Percentiles rank a stretch among this genome's conserved stretches.
These are phyloP conservation scores for Mycena vitilis DNA, from an alignment of 768 basidiomycete species.

Conservation along the genomic window DNA sequence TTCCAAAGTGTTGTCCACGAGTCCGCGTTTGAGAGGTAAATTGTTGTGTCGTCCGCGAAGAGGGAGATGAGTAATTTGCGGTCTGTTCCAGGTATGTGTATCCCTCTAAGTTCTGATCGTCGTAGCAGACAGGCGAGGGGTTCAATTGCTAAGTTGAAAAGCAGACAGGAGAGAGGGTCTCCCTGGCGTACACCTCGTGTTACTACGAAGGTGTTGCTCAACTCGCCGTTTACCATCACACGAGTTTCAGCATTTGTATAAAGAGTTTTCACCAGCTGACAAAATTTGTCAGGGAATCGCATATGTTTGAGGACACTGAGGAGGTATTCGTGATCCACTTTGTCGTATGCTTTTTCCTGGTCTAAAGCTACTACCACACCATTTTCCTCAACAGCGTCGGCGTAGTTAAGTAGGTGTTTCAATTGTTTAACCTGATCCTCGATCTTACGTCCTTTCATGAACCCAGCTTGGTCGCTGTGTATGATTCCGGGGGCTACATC, in stretches of 20 bases:
- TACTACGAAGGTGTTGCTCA: not conserved
- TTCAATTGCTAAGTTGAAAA: too few species aligned
- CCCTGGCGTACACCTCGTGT: not conserved
- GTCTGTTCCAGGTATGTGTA: too few species aligned
- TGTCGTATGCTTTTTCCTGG: not conserved
- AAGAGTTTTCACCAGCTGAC: not conserved
- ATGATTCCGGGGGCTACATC: not conserved
- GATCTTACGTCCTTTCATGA: not conserved
- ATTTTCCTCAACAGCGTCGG: not conserved
- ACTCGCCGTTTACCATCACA: not conserved
- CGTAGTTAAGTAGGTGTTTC: not conserved
- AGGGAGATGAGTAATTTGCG: too few species aligned
- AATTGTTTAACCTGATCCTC: not conserved
- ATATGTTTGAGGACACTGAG: not conserved
- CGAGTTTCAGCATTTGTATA: not conserved
- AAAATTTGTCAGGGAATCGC: not conserved
- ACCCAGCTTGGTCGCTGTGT: not conserved
- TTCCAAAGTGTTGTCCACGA: too few species aligned
- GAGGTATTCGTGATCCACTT: not conserved
- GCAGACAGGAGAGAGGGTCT: too few species aligned
- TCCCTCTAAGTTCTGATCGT: too few species aligned
- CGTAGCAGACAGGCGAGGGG: too few species aligned
- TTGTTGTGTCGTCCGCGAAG: too few species aligned
- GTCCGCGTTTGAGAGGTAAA: too few species aligned
- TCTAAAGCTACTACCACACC: not conserved